phyloP scores from a whole-genome alignment of 139 green algal genomes.

The Gonium pectorale region DNA sequence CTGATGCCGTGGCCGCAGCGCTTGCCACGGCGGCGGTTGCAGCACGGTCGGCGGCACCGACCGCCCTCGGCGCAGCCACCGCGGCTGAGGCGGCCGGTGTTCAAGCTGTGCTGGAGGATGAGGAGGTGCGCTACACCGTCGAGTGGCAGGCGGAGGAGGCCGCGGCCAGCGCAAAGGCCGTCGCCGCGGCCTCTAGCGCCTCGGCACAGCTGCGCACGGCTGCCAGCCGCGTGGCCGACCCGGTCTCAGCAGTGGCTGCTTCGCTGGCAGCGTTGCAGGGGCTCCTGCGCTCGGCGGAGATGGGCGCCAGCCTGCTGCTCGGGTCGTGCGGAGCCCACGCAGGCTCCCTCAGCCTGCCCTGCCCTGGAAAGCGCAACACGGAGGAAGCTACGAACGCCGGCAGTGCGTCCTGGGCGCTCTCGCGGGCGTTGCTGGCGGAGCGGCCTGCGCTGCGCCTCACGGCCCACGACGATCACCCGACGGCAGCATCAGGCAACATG shows the following conservation, averaged over 20 bases:
- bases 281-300: background rate
- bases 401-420: conserved; percentile 18
- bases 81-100: background rate
- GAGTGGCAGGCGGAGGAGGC: conserved; percentile 15
- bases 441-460: background rate
- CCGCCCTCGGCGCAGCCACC: no score
- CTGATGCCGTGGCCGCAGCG: background rate
- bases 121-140: background rate
- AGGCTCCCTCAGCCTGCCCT: background rate
- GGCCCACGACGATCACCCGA: background rate
- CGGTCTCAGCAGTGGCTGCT: background rate
- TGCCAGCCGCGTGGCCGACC: background rate
- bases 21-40: background rate
- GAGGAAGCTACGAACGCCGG: background rate
- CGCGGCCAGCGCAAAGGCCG: background rate
- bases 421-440: conserved; percentile 7
- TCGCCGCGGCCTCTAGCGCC: no score
- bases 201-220: background rate
- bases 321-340: background rate
- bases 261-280: conserved; percentile 33
- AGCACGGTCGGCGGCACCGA: background rate
- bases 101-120: background rate
- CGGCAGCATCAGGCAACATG: background rate
- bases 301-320: background rate
- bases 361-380: background rate